These are phyloP conservation scores for Mrakia hoshinonis DNA, from an alignment of 768 basidiomycete species.

Conservation along the genomic window DNA sequence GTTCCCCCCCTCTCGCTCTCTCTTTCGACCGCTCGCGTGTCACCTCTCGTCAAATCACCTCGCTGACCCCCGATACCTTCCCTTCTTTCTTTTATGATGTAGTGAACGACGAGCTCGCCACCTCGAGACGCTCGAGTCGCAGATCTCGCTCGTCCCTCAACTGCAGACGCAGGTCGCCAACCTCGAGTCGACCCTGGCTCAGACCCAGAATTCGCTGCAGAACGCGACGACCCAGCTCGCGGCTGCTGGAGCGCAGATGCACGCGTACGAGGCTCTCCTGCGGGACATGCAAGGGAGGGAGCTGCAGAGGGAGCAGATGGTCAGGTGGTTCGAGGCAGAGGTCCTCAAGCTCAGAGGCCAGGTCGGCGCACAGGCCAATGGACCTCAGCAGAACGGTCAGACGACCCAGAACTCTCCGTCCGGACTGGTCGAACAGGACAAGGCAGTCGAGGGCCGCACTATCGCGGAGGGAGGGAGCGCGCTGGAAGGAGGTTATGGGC, in stretches of 20 bases:
- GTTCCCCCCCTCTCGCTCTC: too few species aligned
- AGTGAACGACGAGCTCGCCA: conserved; percentile 12
- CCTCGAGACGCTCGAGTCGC: conserved; percentile 6
- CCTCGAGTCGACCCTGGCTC: not conserved
- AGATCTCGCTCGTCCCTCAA: not conserved
- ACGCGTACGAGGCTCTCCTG: not conserved
- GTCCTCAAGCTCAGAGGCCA: not conserved
- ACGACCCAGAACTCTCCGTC: not conserved
- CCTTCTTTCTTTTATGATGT: not conserved
- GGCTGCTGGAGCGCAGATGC: not conserved
- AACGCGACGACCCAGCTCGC: not conserved
- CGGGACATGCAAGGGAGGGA: not conserved
- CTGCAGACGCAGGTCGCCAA: not conserved
- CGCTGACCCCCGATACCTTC: not conserved
- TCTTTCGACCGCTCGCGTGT: too few species aligned
- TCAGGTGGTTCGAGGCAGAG: conserved; percentile 13
- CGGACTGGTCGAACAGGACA: not conserved
- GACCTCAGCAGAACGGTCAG: not conserved
- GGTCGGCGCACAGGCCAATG: not conserved
- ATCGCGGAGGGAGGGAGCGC: not conserved
- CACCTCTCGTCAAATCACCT: not conserved
- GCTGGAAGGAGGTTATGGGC: not conserved
- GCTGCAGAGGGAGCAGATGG: not conserved
- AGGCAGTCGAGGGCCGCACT: not conserved
- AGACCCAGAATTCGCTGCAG: not conserved